phyloP scores from a whole-genome alignment of 163 green algal genomes.

The Volvox carteri region DNA sequence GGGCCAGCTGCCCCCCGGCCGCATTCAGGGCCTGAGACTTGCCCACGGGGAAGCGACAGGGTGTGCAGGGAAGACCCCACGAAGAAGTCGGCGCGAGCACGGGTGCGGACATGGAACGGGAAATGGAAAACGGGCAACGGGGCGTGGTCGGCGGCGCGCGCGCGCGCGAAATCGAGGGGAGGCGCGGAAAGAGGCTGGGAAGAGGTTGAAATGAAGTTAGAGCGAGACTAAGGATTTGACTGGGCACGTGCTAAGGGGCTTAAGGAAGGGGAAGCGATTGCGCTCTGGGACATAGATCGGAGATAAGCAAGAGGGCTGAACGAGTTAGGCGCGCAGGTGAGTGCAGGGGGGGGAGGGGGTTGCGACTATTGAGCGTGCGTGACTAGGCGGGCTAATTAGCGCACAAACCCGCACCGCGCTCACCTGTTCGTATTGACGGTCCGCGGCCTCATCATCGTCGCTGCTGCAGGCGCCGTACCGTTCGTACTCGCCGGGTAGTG shows the following conservation, averaged over 20 bases:
- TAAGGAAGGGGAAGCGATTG: no score
- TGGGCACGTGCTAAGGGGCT: no score
- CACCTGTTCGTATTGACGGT: constrained; percentile 49
- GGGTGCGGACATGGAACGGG: neutral
- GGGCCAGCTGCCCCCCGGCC: constrained; percentile 14
- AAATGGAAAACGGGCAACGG: neutral
- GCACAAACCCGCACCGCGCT: neutral
- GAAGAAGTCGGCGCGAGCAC: neutral
- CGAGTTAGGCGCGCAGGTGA: no score
- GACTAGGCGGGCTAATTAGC: no score
- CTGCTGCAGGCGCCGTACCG: constrained; percentile 48
- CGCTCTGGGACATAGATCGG: no score
- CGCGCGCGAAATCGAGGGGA: neutral
- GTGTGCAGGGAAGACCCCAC: neutral
- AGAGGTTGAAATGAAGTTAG: neutral
- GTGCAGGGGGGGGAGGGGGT: no score
- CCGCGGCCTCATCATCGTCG: constrained; percentile 44
- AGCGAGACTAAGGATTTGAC: neutral
- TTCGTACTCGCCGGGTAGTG: constrained; percentile 52
- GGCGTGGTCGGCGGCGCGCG: neutral
- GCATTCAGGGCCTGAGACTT: constrained; percentile 27
- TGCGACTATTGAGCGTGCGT: no score
- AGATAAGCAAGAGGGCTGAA: no score
- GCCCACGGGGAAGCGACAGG: neutral
- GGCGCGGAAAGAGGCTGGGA: neutral